Conservation (phyloP, 140 eudicot genomes). For the Flaveria floridana region DNA sequence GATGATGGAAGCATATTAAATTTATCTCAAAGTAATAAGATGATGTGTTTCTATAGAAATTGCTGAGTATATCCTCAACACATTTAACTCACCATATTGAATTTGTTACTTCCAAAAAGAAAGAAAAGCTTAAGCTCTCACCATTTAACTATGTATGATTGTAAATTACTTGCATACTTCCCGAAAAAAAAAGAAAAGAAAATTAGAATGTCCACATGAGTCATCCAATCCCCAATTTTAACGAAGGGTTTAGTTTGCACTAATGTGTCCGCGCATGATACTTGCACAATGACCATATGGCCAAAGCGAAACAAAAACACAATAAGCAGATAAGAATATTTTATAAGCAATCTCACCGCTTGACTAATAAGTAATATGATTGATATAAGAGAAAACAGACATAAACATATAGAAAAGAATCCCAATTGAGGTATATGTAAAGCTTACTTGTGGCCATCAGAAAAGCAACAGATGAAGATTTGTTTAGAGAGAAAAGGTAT, state of each 20-base stretch:
- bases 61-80: background rate
- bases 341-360: background rate
- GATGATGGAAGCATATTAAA: background rate
- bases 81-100: background rate
- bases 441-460: constrained; percentile 39
- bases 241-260: background rate
- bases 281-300: background rate
- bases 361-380: constrained; percentile 1
- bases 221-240: background rate
- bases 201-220: background rate
- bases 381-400: background rate
- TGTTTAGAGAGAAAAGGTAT: background rate
- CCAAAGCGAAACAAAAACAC: background rate
- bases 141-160: background rate
- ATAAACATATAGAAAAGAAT: background rate
- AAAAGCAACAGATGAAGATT: constrained; percentile 13
- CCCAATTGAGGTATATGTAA: background rate
- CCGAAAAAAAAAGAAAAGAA: background rate
- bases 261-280: constrained; percentile 1
- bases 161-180: background rate
- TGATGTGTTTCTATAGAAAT: background rate
- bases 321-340: background rate
- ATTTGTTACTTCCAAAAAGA: background rate
- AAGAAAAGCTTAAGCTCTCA: background rate
- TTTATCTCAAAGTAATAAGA: too few relatives aligned